These are phyloP conservation scores for Chaetothyriales sp. DNA, from an alignment of 2,329 filamentous ascomycete species.

Conservation along the genomic window DNA sequence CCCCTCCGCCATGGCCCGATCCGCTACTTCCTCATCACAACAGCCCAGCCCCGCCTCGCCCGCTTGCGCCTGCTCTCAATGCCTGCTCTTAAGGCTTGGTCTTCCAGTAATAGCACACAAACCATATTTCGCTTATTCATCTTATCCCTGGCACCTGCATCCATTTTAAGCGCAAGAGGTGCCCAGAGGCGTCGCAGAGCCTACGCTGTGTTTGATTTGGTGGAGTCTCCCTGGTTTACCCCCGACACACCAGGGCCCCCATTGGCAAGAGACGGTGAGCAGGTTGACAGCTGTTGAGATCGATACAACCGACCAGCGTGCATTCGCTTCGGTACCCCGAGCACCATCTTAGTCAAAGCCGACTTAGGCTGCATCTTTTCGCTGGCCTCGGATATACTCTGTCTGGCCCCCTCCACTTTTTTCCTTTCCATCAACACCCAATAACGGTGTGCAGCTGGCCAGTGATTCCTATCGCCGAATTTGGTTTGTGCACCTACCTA, in stretches of 20 bases:
- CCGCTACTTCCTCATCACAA: too few relatives aligned
- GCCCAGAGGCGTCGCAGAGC: background rate
- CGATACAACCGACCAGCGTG: background rate
- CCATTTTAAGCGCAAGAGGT: background rate
- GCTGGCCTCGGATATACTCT: background rate
- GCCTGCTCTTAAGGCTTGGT: too few relatives aligned
- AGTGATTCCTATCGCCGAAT: background rate
- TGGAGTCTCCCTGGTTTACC: background rate
- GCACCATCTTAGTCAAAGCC: background rate
- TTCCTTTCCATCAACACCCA: background rate
- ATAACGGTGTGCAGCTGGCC: background rate
- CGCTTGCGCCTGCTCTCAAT: too few relatives aligned
- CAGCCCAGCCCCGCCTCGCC: too few relatives aligned
- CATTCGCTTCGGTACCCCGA: background rate
- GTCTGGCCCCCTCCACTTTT: background rate
- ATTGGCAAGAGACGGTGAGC: background rate
- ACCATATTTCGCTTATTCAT: too few relatives aligned
- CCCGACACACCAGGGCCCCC: too few relatives aligned
- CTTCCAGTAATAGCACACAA: too few relatives aligned
- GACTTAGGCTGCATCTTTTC: background rate
- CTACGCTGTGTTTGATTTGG: background rate
- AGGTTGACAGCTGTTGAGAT: background rate
- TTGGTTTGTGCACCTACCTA: background rate
- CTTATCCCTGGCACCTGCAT: background rate
- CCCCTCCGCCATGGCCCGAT: too few relatives aligned